A percentile compares a stretch with the other conserved stretches of the same genome.
Evolutionary conservation across 2,329 filamentous ascomycete genomes (phyloP).

Genomic region (Xylaria sp.): DNA sequence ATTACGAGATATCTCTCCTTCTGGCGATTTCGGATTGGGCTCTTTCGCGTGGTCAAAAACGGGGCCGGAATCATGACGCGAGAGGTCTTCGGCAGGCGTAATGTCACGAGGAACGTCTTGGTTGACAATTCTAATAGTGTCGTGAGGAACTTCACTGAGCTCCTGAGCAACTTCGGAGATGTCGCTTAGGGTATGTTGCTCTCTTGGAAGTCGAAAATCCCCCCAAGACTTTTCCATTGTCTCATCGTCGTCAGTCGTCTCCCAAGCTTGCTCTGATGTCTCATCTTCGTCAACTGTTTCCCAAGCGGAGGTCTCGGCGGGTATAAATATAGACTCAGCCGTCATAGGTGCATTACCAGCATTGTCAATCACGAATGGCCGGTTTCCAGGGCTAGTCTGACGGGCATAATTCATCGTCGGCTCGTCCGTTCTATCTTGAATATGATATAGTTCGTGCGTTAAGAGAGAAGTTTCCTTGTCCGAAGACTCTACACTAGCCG

Average conservation of each 20-base stretch:
- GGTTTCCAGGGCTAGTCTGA: not conserved
- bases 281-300: constrained; percentile 26
- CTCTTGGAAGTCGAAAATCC: not conserved
- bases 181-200: not conserved
- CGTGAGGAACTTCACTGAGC: not conserved
- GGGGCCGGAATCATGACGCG: not conserved
- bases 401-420: not conserved
- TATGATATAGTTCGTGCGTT: not conserved
- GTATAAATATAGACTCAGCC: constrained; percentile 2
- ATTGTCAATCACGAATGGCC: not conserved
- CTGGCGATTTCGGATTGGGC: not conserved
- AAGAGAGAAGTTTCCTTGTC: not conserved
- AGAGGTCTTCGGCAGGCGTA: not conserved
- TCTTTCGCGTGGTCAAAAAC: not conserved
- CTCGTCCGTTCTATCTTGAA: not conserved
- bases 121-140: not conserved
- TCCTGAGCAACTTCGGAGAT: constrained; percentile 9
- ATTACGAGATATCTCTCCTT: not conserved
- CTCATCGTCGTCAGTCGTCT: constrained; percentile 24
- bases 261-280: constrained; percentile 21
- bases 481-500: not conserved
- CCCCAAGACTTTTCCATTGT: constrained; percentile 1
- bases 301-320: constrained; percentile 18
- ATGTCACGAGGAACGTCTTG: not conserved
- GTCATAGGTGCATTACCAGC: not conserved